Percentiles rank a stretch among this genome's conserved stretches.
Evolutionary conservation across 768 basidiomycete species (phyloP).

Genomic region (Boletus fagicola): DNA sequence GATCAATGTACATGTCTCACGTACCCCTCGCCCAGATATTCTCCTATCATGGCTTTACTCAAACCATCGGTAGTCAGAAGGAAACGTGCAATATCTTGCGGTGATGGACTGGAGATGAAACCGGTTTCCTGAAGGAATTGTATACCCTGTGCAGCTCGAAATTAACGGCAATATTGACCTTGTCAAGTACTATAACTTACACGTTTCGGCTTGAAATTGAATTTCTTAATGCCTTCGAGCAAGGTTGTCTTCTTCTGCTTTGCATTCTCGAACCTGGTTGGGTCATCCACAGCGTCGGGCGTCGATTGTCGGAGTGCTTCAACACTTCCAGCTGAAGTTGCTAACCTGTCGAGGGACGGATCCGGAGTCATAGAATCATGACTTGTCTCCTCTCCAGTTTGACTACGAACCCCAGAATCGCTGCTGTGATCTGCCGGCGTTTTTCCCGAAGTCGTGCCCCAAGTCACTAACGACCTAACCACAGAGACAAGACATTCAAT

Average conservation of each 20-base stretch:
- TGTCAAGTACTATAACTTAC: constrained; percentile 43
- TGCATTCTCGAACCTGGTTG: constrained; percentile 87
- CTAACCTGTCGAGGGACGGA: constrained; percentile 52
- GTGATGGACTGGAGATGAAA: constrained; percentile 71
- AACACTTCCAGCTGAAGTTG: constrained; percentile 44
- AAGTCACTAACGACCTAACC: constrained; percentile 84
- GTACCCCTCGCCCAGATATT: constrained; percentile 96
- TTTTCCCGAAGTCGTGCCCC: constrained; percentile 64
- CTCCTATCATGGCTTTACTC: constrained; percentile 94
- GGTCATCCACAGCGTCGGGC: constrained; percentile 85
- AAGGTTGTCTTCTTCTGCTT: constrained; percentile 96
- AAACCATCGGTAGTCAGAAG: constrained; percentile 87
- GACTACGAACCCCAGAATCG: constrained; percentile 45
- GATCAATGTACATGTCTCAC: constrained; percentile 24
- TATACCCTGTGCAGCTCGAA: constrained; percentile 59
- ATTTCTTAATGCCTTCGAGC: constrained; percentile 93
- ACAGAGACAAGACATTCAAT: constrained; percentile 92
- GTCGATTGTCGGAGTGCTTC: constrained; percentile 67
- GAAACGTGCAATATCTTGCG: constrained; percentile 81
- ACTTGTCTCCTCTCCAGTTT: constrained; percentile 51
- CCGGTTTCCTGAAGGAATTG: constrained; percentile 86
- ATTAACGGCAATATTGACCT: not conserved
- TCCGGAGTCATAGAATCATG: constrained; percentile 57
- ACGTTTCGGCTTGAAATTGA: constrained; percentile 98
- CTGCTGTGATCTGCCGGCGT: constrained; percentile 33